Evolutionary conservation across 495 filamentous ascomycete species (phyloP).

Genomic region (Daldinia decipiens): DNA sequence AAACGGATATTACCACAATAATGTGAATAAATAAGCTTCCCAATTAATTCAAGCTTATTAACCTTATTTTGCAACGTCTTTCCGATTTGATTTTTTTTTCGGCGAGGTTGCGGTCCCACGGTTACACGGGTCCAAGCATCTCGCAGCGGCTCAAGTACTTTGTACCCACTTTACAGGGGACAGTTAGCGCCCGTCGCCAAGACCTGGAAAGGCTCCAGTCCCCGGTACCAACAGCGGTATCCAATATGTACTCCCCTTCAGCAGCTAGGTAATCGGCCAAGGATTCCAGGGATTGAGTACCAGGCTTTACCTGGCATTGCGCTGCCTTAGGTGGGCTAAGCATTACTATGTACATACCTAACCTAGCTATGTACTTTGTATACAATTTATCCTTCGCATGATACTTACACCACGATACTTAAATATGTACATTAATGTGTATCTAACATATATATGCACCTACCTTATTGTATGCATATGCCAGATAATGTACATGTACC

Average conservation of each 20-base stretch:
- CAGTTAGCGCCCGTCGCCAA: constrained; percentile 41
- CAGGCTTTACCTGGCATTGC: constrained; percentile 5
- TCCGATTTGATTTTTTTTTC: constrained; percentile 20
- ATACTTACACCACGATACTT: background rate
- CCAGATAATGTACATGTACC: background rate
- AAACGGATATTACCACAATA: constrained; percentile 43
- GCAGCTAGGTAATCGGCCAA: constrained; percentile 14
- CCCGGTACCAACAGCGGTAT: constrained; percentile 31
- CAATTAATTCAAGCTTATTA: constrained; percentile 46
- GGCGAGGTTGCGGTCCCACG: constrained; percentile 14
- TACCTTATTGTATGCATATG: too few relatives aligned
- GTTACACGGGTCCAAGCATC: constrained; percentile 29
- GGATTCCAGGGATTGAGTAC: constrained; percentile 29
- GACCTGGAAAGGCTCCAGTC: constrained; percentile 31
- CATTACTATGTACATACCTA: background rate
- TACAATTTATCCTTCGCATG: constrained; percentile 7
- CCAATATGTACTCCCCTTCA: constrained; percentile 18
- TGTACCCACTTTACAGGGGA: constrained; percentile 31
- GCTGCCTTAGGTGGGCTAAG: constrained; percentile 6
- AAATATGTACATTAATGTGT: constrained; percentile 1
- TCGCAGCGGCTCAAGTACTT: constrained; percentile 32
- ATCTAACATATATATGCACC: background rate
- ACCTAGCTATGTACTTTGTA: background rate
- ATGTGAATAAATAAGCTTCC: constrained; percentile 42
- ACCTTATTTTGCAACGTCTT: constrained; percentile 36